A percentile compares a stretch with the other conserved stretches of the same genome.
These are phyloP conservation scores for Fusarium penzigii DNA, from an alignment of 2,329 filamentous ascomycete species.

Conservation along the genomic window DNA sequence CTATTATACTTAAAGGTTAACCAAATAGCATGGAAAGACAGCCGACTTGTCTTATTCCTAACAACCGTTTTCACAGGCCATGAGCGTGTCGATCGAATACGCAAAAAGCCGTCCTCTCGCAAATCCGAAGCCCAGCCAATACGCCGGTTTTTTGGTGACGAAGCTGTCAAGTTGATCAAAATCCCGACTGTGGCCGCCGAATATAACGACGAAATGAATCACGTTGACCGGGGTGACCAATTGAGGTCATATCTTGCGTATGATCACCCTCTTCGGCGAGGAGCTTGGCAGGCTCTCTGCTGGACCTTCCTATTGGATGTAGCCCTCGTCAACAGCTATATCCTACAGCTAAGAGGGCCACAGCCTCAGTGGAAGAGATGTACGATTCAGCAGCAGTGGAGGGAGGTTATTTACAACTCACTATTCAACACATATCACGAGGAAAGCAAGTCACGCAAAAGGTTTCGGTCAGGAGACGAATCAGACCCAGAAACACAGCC, in stretches of 20 bases:
- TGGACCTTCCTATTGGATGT: constrained; percentile 12
- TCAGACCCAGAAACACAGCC: background rate
- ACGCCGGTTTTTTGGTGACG: constrained; percentile 8
- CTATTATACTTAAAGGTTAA: constrained; percentile 4
- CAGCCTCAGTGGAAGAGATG: background rate
- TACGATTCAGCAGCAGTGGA: background rate
- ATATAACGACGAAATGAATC: constrained; percentile 10
- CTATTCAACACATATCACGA: background rate
- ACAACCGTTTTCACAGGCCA: constrained; percentile 2
- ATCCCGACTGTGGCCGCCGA: background rate
- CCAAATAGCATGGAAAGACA: constrained; percentile 19
- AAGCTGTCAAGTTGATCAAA: constrained; percentile 1
- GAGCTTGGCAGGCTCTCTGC: constrained; percentile 8
- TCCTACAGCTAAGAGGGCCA: background rate
- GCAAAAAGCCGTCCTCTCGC: background rate
- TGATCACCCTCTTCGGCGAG: constrained; percentile 2
- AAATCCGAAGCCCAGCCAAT: background rate
- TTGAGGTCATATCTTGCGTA: background rate
- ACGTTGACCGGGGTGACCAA: constrained; percentile 7
- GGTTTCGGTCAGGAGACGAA: background rate
- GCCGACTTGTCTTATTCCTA: constrained; percentile 13
- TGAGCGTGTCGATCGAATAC: background rate
- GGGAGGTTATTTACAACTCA: background rate
- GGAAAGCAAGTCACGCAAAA: background rate
- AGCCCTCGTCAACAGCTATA: constrained; percentile 8